Evolutionary conservation across 495 filamentous ascomycete species (phyloP).

Genomic region (Polyplosphaeria fusca): DNA sequence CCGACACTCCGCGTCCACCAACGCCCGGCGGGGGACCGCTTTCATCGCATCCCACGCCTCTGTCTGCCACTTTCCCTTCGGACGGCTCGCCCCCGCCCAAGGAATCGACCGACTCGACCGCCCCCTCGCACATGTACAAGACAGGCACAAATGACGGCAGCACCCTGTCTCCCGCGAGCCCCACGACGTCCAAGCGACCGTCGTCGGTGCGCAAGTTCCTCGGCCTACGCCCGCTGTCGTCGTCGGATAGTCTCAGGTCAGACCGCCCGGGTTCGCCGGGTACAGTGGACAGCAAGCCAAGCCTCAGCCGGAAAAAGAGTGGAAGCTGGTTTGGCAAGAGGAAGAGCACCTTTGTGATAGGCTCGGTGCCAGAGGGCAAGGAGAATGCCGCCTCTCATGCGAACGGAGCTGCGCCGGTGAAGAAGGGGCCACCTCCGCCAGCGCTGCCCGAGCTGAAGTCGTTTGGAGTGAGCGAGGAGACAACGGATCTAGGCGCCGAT

Average conservation of each 20-base stretch:
- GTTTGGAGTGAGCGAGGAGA: constrained; percentile 29
- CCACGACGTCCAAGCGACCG: constrained; percentile 29
- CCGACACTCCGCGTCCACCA: constrained; percentile 35
- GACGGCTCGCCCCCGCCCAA: constrained; percentile 16
- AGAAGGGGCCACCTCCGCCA: constrained; percentile 36
- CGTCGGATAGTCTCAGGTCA: constrained; percentile 26
- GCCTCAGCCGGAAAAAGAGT: constrained; percentile 33
- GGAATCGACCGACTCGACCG: constrained; percentile 13
- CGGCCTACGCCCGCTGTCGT: constrained; percentile 28
- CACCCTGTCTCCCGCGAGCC: constrained; percentile 28
- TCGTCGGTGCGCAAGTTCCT: constrained; percentile 39
- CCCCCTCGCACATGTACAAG: constrained; percentile 5
- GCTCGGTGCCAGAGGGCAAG: constrained; percentile 25
- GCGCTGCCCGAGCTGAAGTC: constrained; percentile 36
- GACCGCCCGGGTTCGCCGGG: constrained; percentile 30
- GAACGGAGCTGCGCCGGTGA: constrained; percentile 20
- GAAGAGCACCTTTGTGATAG: constrained; percentile 37
- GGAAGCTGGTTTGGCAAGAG: constrained; percentile 35
- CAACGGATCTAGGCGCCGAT: constrained; percentile 31
- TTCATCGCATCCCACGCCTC: constrained; percentile 42
- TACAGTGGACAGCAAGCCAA: constrained; percentile 19
- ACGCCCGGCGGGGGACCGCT: constrained; percentile 43
- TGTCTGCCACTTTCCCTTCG: constrained; percentile 3
- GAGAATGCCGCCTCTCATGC: constrained; percentile 13
- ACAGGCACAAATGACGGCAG: constrained; percentile 22